Conservation (phyloP, 805 yeast genomes). For the Danielia reshetovae region DNA sequence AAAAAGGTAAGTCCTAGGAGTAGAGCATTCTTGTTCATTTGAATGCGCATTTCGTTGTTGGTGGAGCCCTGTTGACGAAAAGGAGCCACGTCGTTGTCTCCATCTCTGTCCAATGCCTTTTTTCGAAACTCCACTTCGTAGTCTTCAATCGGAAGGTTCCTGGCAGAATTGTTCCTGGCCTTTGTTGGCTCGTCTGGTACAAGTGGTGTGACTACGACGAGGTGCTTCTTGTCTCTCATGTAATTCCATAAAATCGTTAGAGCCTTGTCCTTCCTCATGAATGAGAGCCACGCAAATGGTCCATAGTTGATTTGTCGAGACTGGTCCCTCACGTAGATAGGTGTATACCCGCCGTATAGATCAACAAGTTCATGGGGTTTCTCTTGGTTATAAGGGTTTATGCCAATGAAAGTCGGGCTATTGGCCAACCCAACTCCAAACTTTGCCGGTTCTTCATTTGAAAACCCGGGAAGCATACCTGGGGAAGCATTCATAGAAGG, state of each 20-base stretch:
- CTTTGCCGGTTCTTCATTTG: no score
- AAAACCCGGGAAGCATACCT: no score
- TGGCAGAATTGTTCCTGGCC: background rate
- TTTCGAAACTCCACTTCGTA: constrained; percentile 21
- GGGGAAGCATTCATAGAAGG: no score
- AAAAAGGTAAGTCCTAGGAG: constrained; percentile 32
- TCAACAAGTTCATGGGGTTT: constrained; percentile 33
- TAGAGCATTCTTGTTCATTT: constrained; percentile 27
- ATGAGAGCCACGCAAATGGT: constrained; percentile 47
- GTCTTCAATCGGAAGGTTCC: background rate
- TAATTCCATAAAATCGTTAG: constrained; percentile 9
- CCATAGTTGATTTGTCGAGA: constrained; percentile 45
- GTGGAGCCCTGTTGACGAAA: constrained; percentile 3
- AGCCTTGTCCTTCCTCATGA: constrained; percentile 44
- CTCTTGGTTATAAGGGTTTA: constrained; percentile 4
- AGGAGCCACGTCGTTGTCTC: constrained; percentile 20
- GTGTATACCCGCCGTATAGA: constrained; percentile 39
- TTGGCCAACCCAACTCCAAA: no score
- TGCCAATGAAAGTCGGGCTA: constrained; percentile 2
- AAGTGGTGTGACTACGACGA: background rate
- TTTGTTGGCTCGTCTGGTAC: constrained; percentile 1
- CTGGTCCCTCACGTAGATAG: constrained; percentile 39
- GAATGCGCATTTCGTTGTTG: constrained; percentile 8
- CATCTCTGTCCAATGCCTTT: constrained; percentile 23
- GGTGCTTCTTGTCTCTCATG: background rate